These are phyloP conservation scores for Botryotinia convoluta DNA, from an alignment of 2,329 filamentous ascomycete genomes.

Conservation along the genomic window DNA sequence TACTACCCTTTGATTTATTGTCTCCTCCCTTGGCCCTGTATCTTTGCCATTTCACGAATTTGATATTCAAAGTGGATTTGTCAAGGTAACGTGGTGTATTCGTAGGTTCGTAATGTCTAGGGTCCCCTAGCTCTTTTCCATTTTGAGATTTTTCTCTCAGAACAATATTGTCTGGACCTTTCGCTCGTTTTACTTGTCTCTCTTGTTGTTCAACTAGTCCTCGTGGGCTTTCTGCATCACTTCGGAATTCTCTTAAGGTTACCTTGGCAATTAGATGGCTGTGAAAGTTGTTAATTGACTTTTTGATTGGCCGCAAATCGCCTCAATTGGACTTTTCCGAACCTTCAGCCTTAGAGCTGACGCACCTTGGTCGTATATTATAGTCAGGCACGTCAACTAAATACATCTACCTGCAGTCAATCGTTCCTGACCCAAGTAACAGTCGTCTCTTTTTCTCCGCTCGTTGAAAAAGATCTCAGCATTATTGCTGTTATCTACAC, in stretches of 20 bases:
- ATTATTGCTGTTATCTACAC: conserved; percentile 27
- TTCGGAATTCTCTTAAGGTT: conserved; percentile 23
- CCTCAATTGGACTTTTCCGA: conserved; percentile 3
- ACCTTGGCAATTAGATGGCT: conserved; percentile 16
- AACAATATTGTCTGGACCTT: conserved; percentile 16
- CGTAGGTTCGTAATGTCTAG: conserved; percentile 17
- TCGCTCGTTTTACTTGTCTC: conserved; percentile 19
- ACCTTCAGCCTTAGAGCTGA: conserved; percentile 17
- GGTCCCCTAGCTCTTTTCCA: conserved; percentile 35
- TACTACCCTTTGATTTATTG: not conserved
- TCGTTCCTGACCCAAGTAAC: conserved; percentile 25
- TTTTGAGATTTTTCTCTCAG: conserved; percentile 22
- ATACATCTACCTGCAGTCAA: conserved; percentile 15
- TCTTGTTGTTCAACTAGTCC: conserved; percentile 24
- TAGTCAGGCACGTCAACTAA: conserved; percentile 18
- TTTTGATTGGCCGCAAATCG: conserved; percentile 9
- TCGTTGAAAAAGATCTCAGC: conserved; percentile 32
- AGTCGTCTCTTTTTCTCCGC: conserved; percentile 24
- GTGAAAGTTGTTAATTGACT: conserved; percentile 5
- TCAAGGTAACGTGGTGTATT: conserved; percentile 19
- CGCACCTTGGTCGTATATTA: conserved; percentile 16
- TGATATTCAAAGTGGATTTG: conserved; percentile 11
- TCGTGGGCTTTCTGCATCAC: conserved; percentile 23
- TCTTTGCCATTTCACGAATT: not conserved
- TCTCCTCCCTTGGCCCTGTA: conserved; percentile 13